Conservation (phyloP, 176 grass and related monocot species). For the Oropetium thomaeum region DNA sequence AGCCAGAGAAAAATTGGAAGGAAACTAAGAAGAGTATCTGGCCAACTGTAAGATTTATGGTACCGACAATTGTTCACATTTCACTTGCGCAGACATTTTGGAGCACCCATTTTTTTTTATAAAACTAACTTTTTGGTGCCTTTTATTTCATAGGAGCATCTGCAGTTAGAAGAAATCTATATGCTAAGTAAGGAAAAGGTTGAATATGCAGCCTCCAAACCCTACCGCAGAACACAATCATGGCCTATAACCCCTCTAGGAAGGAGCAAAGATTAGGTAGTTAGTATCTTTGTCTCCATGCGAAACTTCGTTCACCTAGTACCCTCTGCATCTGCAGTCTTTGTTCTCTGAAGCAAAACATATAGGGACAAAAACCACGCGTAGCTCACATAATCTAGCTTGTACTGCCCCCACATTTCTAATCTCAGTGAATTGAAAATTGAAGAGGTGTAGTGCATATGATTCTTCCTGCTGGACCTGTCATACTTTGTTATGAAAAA, state of each 20-base stretch:
- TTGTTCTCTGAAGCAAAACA: conserved; percentile 16
- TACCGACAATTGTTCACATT: conserved; percentile 24
- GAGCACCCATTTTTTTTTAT: conserved; percentile 6
- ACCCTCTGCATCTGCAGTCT: neutral
- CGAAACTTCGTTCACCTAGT: conserved; percentile 33
- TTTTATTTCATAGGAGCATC: conserved; percentile 29
- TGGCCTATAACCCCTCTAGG: conserved; percentile 40
- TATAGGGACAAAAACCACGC: conserved; percentile 50
- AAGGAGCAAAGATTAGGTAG: conserved; percentile 33
- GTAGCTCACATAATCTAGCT: conserved; percentile 40
- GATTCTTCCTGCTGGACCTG: conserved; percentile 55
- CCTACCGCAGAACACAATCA: conserved; percentile 46
- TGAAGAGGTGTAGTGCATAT: conserved; percentile 49
- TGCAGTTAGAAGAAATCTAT: conserved; percentile 27
- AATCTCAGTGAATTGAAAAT: conserved; percentile 48
- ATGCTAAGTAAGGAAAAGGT: conserved; percentile 35
- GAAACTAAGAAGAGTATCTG: neutral
- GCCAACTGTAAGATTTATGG: conserved; percentile 20
- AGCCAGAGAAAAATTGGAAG: neutral
- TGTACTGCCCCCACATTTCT: conserved; percentile 27
- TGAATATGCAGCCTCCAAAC: conserved; percentile 33
- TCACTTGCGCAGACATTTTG: conserved; percentile 34
- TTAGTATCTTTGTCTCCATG: conserved; percentile 24
- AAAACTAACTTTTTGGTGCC: conserved; percentile 15
- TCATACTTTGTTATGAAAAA: conserved; percentile 22